A percentile compares a stretch with the other conserved stretches of the same genome.
These are phyloP conservation scores for Phytophthora hybrid DNA, from an alignment of 352 stramenopile species.

Conservation along the genomic window DNA sequence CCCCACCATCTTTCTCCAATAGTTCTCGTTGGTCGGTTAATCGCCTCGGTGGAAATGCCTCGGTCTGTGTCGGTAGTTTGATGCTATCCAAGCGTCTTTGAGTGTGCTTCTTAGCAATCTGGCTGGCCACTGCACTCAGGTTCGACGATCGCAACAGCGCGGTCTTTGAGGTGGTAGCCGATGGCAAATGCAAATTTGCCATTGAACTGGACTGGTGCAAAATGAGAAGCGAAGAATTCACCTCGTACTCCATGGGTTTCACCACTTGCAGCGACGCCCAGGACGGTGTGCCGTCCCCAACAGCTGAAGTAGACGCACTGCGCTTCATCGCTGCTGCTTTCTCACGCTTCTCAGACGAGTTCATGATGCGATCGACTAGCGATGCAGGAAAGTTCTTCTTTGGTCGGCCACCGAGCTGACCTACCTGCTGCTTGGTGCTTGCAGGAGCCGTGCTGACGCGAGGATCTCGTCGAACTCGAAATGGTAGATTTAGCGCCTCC, in stretches of 20 bases:
- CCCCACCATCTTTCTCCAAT: slow-evolving; percentile 24
- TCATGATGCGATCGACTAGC: slow-evolving; percentile 30
- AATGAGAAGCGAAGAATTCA: slow-evolving; percentile 68
- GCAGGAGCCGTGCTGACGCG: slow-evolving; percentile 28
- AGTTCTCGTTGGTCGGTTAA: slow-evolving; percentile 23
- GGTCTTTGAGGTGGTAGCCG: slow-evolving; percentile 29
- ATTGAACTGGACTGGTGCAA: slow-evolving; percentile 53
- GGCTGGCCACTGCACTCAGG: slow-evolving; percentile 36
- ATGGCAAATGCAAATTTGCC: slow-evolving; percentile 36
- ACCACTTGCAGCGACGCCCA: slow-evolving; percentile 60
- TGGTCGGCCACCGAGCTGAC: neutral
- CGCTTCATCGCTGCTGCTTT: slow-evolving; percentile 29
- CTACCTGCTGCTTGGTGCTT: slow-evolving; percentile 3
- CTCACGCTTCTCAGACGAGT: slow-evolving; percentile 22
- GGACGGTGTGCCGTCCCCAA: slow-evolving; percentile 39
- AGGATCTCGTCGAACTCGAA: slow-evolving; percentile 31
- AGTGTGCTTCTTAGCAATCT: slow-evolving; percentile 62
- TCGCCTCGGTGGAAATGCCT: slow-evolving; percentile 49
- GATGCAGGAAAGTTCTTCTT: slow-evolving; percentile 31
- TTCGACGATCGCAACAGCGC: slow-evolving; percentile 26
- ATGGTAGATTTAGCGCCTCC: slow-evolving; percentile 34
- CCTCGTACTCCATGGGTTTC: slow-evolving; percentile 64
- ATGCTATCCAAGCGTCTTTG: slow-evolving; percentile 60
- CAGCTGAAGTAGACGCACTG: slow-evolving; percentile 32
- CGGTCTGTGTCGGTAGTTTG: slow-evolving; percentile 49